phyloP scores from a whole-genome alignment of 1,139 yeast genomes.

The Hemisphaericaspora lyxosophila region DNA sequence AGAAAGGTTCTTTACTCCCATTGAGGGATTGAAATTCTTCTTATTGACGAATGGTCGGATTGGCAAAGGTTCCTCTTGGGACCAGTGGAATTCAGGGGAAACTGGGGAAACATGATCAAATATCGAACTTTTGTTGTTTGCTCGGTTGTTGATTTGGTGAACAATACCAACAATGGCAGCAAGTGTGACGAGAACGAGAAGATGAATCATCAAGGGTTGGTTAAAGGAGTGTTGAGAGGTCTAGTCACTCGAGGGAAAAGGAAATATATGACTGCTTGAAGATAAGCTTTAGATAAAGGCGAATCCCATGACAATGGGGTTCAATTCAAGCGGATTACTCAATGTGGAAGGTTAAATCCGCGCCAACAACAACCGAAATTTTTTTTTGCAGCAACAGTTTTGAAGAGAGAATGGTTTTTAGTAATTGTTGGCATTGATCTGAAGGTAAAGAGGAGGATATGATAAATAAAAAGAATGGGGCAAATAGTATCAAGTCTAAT shows the following conservation, averaged over 20 bases:
- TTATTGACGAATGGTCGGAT: constrained; percentile 52
- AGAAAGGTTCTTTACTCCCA: constrained; percentile 36
- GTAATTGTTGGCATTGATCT: too few relatives aligned
- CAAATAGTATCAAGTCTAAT: background rate
- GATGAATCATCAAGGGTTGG: background rate
- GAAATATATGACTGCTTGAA: too few relatives aligned
- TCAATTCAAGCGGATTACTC: too few relatives aligned
- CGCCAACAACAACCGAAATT: background rate
- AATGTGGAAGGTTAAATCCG: too few relatives aligned
- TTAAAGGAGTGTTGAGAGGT: too few relatives aligned
- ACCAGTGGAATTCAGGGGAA: constrained; percentile 46
- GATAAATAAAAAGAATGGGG: background rate
- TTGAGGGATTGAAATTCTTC: constrained; percentile 36
- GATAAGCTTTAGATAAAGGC: too few relatives aligned
- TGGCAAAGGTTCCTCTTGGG: constrained; percentile 42
- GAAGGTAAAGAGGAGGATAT: background rate
- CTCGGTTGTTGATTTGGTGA: background rate
- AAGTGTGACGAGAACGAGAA: background rate
- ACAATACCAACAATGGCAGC: background rate
- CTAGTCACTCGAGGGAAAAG: too few relatives aligned
- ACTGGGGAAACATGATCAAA: constrained; percentile 13
- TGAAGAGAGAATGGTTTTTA: too few relatives aligned
- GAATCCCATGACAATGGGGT: too few relatives aligned
- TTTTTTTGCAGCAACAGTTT: background rate
- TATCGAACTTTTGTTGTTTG: constrained; percentile 1